Conservation (phyloP, 2,329 filamentous ascomycete species). For the Colletotrichum acutatum region DNA sequence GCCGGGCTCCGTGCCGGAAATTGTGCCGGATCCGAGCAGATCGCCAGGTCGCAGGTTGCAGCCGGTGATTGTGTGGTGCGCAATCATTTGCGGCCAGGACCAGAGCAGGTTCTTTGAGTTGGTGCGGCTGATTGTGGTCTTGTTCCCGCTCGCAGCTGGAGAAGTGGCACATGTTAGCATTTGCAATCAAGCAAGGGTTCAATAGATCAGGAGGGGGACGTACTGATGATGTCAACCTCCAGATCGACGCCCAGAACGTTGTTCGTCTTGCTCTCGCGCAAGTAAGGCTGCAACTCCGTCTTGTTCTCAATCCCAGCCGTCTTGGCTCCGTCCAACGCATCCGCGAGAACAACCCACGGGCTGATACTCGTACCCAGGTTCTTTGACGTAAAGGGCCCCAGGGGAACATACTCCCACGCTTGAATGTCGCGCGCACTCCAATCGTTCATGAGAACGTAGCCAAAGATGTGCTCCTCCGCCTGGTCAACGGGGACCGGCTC, state of each 20-base stretch:
- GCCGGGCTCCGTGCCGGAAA: constrained; percentile 71
- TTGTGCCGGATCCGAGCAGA: constrained; percentile 81
- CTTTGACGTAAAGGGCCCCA: constrained; percentile 73
- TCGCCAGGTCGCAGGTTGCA: constrained; percentile 81
- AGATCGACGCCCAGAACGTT: constrained; percentile 51
- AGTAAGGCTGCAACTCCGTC: constrained; percentile 49
- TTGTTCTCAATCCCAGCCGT: constrained; percentile 45
- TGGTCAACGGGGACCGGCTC: constrained; percentile 71
- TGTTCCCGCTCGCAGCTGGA: constrained; percentile 45
- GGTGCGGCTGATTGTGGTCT: constrained; percentile 40
- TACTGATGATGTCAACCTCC: constrained; percentile 52
- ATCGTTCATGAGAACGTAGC: constrained; percentile 73
- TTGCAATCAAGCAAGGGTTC: fast-evolving
- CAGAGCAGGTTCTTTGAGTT: constrained; percentile 68
- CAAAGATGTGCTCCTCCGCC: constrained; percentile 80
- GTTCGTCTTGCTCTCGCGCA: constrained; percentile 66
- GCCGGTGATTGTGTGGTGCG: constrained; percentile 82
- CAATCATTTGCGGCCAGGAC: constrained; percentile 86
- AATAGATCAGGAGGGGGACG: constrained; percentile 35
- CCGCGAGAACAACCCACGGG: constrained; percentile 71
- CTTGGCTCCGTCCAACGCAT: constrained; percentile 58
- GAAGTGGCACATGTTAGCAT: constrained; percentile 12
- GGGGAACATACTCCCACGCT: constrained; percentile 68
- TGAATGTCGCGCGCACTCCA: constrained; percentile 74
- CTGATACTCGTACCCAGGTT: constrained; percentile 69